These are phyloP conservation scores for Venturia nashicola DNA, from an alignment of 2,329 filamentous ascomycete species.

Conservation along the genomic window DNA sequence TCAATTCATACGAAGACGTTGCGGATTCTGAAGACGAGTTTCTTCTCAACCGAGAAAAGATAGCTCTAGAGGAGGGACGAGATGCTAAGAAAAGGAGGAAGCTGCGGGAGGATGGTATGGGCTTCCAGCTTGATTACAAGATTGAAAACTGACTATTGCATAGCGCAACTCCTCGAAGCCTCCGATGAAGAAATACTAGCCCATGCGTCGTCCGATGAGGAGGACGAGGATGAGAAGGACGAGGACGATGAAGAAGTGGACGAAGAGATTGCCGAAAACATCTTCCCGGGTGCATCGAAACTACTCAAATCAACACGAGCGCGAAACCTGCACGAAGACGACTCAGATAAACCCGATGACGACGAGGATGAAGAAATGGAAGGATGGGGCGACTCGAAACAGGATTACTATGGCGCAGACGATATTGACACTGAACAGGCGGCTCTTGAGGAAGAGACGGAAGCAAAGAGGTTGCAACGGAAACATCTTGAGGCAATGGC, in stretches of 20 bases:
- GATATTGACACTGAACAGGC: slow-evolving; percentile 55
- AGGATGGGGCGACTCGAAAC: slow-evolving; percentile 78
- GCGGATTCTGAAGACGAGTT: slow-evolving; percentile 93
- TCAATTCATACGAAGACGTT: slow-evolving; percentile 52
- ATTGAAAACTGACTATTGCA: slow-evolving; percentile 5
- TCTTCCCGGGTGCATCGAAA: slow-evolving; percentile 16
- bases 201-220: slow-evolving; percentile 30
- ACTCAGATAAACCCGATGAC: slow-evolving; percentile 5
- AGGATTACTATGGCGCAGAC: slow-evolving; percentile 90
- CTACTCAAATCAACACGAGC: slow-evolving; percentile 15
- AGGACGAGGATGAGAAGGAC: slow-evolving; percentile 24
- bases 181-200: slow-evolving; percentile 53
- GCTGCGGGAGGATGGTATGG: slow-evolving; percentile 50
- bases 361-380: slow-evolving; percentile 46
- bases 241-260: slow-evolving; percentile 20
- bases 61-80: slow-evolving; percentile 72
- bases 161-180: slow-evolving; percentile 44
- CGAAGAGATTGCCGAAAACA: slow-evolving; percentile 19
- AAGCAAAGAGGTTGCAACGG: slow-evolving; percentile 77
- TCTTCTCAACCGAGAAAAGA: slow-evolving; percentile 72
- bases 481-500: slow-evolving; percentile 84
- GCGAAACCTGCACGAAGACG: neutral
- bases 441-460: slow-evolving; percentile 82
- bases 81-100: slow-evolving; percentile 65
- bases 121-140: slow-evolving; percentile 15